Evolutionary conservation across 2,329 filamentous ascomycete genomes (phyloP), one percentile per base, ranked within the genome.

Genomic region (Rugonectria rugulosa): DNA sequence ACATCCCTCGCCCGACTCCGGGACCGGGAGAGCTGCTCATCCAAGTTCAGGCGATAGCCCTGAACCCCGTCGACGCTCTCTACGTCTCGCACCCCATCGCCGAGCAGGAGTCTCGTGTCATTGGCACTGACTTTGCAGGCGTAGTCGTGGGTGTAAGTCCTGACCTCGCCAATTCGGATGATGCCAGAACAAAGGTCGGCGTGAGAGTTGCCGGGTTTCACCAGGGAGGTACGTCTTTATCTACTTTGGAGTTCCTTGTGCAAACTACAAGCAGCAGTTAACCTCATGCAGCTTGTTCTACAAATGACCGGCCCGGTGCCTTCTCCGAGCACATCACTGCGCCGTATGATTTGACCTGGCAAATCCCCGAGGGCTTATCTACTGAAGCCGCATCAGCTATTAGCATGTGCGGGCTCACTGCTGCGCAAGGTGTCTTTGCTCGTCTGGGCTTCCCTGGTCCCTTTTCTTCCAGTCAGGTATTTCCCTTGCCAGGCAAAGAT

Each of bases 41-140:
- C 2, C 60, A 46, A 0, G 62, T 71, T 8, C 50, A 55, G 5
- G 65, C 66, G 1, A 56, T 36, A 17, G 32, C 32, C 6, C 32
- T 36, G 3, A 36, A 36, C 32, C 32, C 32, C 9, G 15, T 36
- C 8, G 32, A 36, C n/a, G 14, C 32, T 10, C 32, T 36, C 5
- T 36, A 36, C 11, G 68, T 69, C 2, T 47, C 34, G 2, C 59
- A 73, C 2, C 76, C 75, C 0, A 68, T 77, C 11, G 75, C 66
- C 1, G 24, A 42, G 6, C 32, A 63, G 36, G 31, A 70, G 52
- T 29, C 69, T 4, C 68, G 75, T 1, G 61, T 70, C 0, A 55
- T 78, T 1, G 76, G 77, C 6, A 76, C 70, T 37, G 76, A 79
- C 52, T 79, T 79, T 38, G 69, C 76, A 0, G 77, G 77, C 3